phyloP scores from a whole-genome alignment of 371 early-diverging fungal species.

The Zancudomyces culisetae region DNA sequence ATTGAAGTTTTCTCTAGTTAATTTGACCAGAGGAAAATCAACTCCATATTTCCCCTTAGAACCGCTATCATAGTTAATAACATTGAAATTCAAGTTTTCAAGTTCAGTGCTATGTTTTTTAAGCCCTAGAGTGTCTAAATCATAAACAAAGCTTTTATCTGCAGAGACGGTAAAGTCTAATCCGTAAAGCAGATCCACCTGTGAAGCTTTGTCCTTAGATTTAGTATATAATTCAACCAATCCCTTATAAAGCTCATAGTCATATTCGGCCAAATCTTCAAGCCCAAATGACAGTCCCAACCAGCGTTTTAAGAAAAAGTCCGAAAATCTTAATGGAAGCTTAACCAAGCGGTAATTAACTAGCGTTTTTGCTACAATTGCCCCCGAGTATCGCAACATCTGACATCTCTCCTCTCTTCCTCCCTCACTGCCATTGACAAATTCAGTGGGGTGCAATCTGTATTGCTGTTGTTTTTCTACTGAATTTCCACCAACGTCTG shows the following conservation, averaged over 20 bases:
- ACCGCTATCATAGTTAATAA: too few species aligned
- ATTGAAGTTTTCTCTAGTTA: neutral
- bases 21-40: too few species aligned
- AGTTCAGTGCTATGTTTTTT: neutral
- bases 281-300: constrained; percentile 51
- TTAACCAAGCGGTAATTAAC: constrained; percentile 88
- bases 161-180: constrained; percentile 63
- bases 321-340: constrained; percentile 53
- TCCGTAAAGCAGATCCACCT: constrained; percentile 27
- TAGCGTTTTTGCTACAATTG: constrained; percentile 83
- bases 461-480: too few species aligned
- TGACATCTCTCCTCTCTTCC: constrained; percentile 38
- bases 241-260: constrained; percentile 67
- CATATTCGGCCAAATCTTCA: constrained; percentile 78
- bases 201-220: constrained; percentile 22
- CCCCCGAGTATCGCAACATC: constrained; percentile 64
- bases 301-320: constrained; percentile 78
- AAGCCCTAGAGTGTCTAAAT: neutral
- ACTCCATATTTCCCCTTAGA: neutral
- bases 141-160: neutral
- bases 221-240: constrained; percentile 14
- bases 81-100: neutral
- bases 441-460: constrained; percentile 56
- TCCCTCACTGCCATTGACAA: constrained; percentile 18
- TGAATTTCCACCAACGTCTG: too few species aligned